Conservation (phyloP, 208 protist species). For the Acanthamoeba royreba region DNA sequence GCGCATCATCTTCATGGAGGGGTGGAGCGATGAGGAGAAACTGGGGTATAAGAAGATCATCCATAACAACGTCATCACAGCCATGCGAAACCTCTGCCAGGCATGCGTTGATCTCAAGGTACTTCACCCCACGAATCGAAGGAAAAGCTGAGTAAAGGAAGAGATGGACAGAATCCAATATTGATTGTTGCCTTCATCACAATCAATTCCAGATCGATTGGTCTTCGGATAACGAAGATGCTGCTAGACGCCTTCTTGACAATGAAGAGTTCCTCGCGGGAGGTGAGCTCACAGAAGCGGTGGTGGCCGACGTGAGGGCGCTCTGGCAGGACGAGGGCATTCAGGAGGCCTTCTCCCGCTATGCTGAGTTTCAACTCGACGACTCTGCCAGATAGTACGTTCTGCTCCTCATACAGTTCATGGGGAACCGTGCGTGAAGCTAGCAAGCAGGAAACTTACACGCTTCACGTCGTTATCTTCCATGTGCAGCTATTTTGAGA, state of each 20-base stretch:
- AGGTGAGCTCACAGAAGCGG: neutral
- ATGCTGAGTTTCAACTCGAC: neutral
- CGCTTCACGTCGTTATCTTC: neutral
- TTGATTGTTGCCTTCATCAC: too few species aligned
- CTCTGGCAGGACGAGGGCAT: constrained; percentile 74
- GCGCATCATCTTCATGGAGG: constrained; percentile 77
- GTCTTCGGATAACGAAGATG: neutral
- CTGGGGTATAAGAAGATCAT: constrained; percentile 68
- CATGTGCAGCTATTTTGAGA: constrained; percentile 83
- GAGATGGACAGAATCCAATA: too few species aligned
- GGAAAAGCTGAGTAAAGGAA: too few species aligned
- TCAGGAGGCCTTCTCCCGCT: constrained; percentile 53
- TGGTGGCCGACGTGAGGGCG: constrained; percentile 35
- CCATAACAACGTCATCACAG: constrained; percentile 69
- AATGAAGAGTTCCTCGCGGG: neutral
- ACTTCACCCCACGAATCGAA: too few species aligned
- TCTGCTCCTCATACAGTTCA: neutral
- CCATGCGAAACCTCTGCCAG: neutral
- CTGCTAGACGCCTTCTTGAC: neutral
- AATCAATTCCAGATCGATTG: neutral
- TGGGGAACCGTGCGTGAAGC: too few species aligned
- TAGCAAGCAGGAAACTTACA: too few species aligned
- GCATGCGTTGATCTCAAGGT: neutral
- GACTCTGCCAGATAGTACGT: constrained; percentile 77
- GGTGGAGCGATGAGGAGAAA: constrained; percentile 56